phyloP scores from a whole-genome alignment of 192 early-diverging fungal genomes.

The Coemansia sp. region DNA sequence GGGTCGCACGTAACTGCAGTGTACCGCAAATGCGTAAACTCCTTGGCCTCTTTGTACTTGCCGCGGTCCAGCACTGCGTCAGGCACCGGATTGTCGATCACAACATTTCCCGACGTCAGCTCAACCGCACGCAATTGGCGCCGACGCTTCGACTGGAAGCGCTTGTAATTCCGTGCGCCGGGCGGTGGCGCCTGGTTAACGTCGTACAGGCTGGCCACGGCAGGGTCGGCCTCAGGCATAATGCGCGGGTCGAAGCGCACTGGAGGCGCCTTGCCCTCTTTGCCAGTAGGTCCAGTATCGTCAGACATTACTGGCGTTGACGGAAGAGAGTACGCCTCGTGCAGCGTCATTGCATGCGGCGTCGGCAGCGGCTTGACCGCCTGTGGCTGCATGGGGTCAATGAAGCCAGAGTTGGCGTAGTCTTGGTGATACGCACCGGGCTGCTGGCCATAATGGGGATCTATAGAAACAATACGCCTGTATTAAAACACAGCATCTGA shows the following conservation, averaged over 20 bases:
- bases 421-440: slow-evolving; percentile 21
- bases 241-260: slow-evolving; percentile 47
- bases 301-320: slow-evolving; percentile 38
- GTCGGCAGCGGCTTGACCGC: slow-evolving; percentile 46
- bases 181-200: slow-evolving; percentile 44
- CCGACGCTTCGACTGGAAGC: slow-evolving; percentile 52
- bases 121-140: slow-evolving; percentile 58
- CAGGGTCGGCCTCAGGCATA: slow-evolving; percentile 45
- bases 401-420: slow-evolving; percentile 16
- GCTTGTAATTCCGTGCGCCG: slow-evolving; percentile 45
- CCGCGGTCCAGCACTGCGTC: slow-evolving; percentile 55
- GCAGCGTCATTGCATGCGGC: slow-evolving; percentile 39
- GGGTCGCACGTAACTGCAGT: slow-evolving; percentile 89
- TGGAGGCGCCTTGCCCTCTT: slow-evolving; percentile 10
- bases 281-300: slow-evolving; percentile 12
- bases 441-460: slow-evolving; percentile 31
- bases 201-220: slow-evolving; percentile 47
- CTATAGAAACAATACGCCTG: slow-evolving; percentile 6
- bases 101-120: slow-evolving; percentile 69
- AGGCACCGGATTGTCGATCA: slow-evolving; percentile 74
- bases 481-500: background rate
- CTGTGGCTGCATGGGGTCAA: slow-evolving; percentile 22
- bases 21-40: slow-evolving; percentile 94
- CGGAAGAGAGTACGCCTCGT: slow-evolving; percentile 43
- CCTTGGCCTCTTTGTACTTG: slow-evolving; percentile 60